These are phyloP conservation scores for Aureobasidium zeae DNA, from an alignment of 2,329 filamentous ascomycete species.

Conservation along the genomic window DNA sequence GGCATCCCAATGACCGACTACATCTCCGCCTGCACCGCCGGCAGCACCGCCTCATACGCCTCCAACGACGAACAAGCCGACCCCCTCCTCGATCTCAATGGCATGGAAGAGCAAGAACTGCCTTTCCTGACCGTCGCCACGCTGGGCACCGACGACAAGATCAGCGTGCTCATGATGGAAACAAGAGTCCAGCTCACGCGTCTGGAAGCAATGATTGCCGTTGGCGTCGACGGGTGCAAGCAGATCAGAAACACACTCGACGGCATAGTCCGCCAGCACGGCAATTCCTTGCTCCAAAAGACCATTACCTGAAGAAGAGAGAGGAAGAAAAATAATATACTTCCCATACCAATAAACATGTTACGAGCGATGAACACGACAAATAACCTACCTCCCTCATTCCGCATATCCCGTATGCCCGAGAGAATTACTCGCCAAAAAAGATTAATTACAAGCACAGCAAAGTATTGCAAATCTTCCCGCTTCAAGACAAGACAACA, in stretches of 20 bases:
- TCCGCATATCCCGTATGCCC: too few relatives aligned
- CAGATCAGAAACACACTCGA: conserved; percentile 76
- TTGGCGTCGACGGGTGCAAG: conserved; percentile 85
- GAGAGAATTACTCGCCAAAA: too few relatives aligned
- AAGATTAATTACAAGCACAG: too few relatives aligned
- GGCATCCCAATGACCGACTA: conserved; percentile 94
- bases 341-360: too few relatives aligned
- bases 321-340: too few relatives aligned
- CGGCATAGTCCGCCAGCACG: conserved; percentile 63
- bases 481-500: too few relatives aligned
- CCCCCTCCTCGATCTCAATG: conserved; percentile 70
- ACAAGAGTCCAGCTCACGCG: conserved; percentile 73
- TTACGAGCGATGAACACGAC: too few relatives aligned
- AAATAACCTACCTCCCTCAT: too few relatives aligned
- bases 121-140: conserved; percentile 83
- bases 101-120: conserved; percentile 74
- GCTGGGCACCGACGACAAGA: conserved; percentile 56
- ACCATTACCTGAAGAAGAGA: conserved; percentile 9
- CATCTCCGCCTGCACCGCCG: conserved; percentile 78
- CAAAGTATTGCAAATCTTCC: too few relatives aligned
- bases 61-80: conserved; percentile 61
- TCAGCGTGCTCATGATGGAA: conserved; percentile 76
- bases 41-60: conserved; percentile 60
- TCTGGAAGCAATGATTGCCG: conserved; percentile 85
- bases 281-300: conserved; percentile 50